A percentile compares a stretch with the other conserved stretches of the same genome.
These are phyloP conservation scores for Fusarium proliferatum DNA, from an alignment of 2,329 filamentous ascomycete species.

Conservation along the genomic window DNA sequence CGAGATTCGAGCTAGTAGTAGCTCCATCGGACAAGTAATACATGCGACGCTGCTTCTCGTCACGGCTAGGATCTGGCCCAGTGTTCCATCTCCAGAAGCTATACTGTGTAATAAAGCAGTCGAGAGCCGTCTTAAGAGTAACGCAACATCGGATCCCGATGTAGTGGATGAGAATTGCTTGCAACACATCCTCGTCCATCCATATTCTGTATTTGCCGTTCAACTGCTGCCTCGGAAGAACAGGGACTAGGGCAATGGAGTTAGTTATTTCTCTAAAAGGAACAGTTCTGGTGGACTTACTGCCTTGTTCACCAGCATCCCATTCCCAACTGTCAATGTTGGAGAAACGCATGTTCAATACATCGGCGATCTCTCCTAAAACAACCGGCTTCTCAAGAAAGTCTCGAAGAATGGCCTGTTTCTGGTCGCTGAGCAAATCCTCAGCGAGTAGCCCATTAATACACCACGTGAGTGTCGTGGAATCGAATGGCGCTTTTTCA, in stretches of 20 bases:
- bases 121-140: background rate
- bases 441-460: background rate
- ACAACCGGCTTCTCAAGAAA: constrained; percentile 5
- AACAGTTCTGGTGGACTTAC: background rate
- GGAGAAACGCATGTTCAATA: background rate
- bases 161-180: constrained; percentile 3
- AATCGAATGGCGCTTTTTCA: background rate
- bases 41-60: background rate
- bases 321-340: constrained; percentile 1
- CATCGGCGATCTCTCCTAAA: background rate
- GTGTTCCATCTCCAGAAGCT: background rate
- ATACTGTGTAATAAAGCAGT: background rate
- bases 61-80: background rate
- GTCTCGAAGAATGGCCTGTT: constrained; percentile 2
- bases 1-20: background rate
- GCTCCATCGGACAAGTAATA: background rate
- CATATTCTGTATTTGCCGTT: constrained; percentile 1
- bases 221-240: background rate
- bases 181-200: background rate
- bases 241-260: background rate
- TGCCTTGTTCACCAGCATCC: background rate
- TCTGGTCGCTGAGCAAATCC: background rate
- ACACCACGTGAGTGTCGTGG: background rate
- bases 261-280: background rate
- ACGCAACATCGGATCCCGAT: background rate